phyloP scores from a whole-genome alignment of 768 basidiomycete genomes.

The Paxillus rubicundulus region DNA sequence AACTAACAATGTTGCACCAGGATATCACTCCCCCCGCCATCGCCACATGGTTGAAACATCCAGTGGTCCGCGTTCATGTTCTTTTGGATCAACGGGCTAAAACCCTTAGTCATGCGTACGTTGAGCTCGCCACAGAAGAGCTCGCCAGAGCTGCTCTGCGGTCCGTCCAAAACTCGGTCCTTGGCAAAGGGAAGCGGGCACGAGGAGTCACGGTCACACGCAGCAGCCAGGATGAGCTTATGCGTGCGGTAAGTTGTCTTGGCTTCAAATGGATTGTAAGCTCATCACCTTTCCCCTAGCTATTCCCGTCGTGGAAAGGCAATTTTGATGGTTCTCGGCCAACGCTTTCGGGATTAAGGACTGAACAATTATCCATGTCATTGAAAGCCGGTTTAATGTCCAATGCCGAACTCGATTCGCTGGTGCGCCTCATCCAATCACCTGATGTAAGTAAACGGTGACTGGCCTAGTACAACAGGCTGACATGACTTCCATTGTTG shows the following conservation, averaged over 20 bases:
- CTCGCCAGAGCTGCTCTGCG: constrained; percentile 67
- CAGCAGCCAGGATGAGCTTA: constrained; percentile 77
- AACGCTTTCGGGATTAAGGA: constrained; percentile 61
- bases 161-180: constrained; percentile 49
- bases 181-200: constrained; percentile 75
- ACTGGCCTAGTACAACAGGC: neutral
- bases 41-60: constrained; percentile 64
- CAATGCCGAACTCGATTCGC: constrained; percentile 60
- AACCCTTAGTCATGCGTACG: constrained; percentile 81
- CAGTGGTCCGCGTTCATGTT: constrained; percentile 63
- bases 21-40: constrained; percentile 83
- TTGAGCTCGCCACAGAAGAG: constrained; percentile 62
- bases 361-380: constrained; percentile 55
- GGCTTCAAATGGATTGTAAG: neutral
- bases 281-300: constrained; percentile 34
- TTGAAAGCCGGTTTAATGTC: constrained; percentile 66
- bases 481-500: constrained; percentile 12
- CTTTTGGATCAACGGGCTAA: constrained; percentile 80
- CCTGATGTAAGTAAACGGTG: constrained; percentile 59
- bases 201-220: constrained; percentile 82
- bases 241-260: constrained; percentile 57
- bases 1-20: constrained; percentile 35
- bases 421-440: constrained; percentile 69
- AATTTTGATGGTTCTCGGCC: constrained; percentile 67
- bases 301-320: constrained; percentile 83